A percentile compares a stretch with the other conserved stretches of the same genome.
These are phyloP conservation scores for Daldinia eschscholtzii DNA, from an alignment of 2,329 filamentous ascomycete species.

Conservation along the genomic window DNA sequence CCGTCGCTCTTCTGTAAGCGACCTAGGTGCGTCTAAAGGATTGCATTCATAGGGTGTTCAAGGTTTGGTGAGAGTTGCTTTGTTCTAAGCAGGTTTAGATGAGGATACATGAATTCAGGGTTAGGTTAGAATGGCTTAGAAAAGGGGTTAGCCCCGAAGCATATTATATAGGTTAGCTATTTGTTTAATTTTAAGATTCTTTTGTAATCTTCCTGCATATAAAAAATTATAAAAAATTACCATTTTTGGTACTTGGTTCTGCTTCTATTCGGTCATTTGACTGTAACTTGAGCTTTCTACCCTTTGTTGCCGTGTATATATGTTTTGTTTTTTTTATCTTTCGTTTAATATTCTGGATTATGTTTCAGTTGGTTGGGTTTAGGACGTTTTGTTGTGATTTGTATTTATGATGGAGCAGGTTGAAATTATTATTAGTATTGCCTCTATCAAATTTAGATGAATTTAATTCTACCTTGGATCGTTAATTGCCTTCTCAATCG, in stretches of 20 bases:
- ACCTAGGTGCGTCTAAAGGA: background rate
- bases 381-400: no score
- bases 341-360: no score
- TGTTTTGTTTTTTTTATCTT: no score
- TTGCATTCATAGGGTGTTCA: slow-evolving; percentile 6
- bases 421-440: no score
- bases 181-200: slow-evolving; percentile 26
- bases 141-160: slow-evolving; percentile 20
- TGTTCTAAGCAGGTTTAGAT: slow-evolving; percentile 15
- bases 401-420: no score
- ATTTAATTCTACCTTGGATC: no score
- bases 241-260: background rate
- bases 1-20: slow-evolving; percentile 41
- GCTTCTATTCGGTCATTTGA: background rate
- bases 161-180: slow-evolving; percentile 8
- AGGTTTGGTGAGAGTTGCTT: slow-evolving; percentile 8
- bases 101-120: slow-evolving; percentile 10
- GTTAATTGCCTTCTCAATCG: no score
- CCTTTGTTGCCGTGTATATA: no score
- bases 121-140: slow-evolving; percentile 22
- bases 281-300: background rate
- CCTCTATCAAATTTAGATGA: no score
- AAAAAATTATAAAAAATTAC: slow-evolving; percentile 2
- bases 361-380: no score
- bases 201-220: slow-evolving; percentile 5